phyloP scores from a whole-genome alignment of 345 rosid species.

The Brassica juncea region DNA sequence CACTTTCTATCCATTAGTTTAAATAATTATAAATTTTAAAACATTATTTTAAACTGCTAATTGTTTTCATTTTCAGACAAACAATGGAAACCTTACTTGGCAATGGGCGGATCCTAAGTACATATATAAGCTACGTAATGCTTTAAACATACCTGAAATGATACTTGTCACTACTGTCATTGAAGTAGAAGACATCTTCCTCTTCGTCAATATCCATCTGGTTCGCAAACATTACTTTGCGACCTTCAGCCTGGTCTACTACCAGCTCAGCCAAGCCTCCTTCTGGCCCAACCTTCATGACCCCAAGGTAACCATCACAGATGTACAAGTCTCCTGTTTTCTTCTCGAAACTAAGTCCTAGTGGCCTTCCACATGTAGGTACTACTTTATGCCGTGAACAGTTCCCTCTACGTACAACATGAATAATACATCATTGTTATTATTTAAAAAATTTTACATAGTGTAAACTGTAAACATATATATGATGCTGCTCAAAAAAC shows the following conservation, averaged over 20 bases:
- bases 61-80: too few species aligned
- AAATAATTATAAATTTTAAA: too few species aligned
- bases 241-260: not conserved
- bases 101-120: too few species aligned
- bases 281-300: slow-evolving; percentile 61
- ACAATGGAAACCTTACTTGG: too few species aligned
- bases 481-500: too few species aligned
- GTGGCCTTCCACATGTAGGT: slow-evolving; percentile 30
- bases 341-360: slow-evolving; percentile 44
- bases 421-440: not conserved
- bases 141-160: slow-evolving; percentile 50
- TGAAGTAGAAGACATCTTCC: slow-evolving; percentile 52
- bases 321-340: slow-evolving; percentile 74
- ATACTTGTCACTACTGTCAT: slow-evolving; percentile 60
- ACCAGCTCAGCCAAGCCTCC: slow-evolving; percentile 58
- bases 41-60: too few species aligned
- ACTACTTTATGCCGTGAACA: slow-evolving; percentile 53
- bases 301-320: slow-evolving; percentile 71
- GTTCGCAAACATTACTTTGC: not conserved
- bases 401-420: slow-evolving; percentile 44
- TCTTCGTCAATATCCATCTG: slow-evolving; percentile 1
- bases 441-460: not conserved
- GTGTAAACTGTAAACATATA: not conserved
- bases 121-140: too few species aligned
- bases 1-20: not conserved